Percentiles rank a stretch among this genome's conserved stretches.
These are phyloP conservation scores for Parietichytrium sp. DNA, from an alignment of 108 stramenopile genomes.

Conservation along the genomic window DNA sequence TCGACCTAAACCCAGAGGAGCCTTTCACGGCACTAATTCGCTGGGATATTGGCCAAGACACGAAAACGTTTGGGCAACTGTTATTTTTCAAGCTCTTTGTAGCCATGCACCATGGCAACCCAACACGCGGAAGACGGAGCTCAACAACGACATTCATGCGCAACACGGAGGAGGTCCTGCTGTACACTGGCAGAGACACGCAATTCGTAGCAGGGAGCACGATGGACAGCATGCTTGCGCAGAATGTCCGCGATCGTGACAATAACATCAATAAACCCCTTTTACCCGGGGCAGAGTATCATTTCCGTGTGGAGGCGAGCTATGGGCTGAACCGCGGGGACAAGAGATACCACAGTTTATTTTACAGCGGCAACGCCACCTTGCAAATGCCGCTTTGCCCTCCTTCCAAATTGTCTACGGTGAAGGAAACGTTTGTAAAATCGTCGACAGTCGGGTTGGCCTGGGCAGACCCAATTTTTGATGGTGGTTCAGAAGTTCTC, in stretches of 20 bases:
- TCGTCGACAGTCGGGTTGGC: background rate
- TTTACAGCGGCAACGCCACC: background rate
- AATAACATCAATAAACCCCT: too few species aligned
- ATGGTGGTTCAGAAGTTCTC: background rate
- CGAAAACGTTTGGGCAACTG: background rate
- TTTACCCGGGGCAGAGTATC: background rate
- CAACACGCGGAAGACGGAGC: background rate
- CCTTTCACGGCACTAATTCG: background rate
- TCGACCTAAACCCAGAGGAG: background rate
- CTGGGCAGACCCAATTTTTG: background rate
- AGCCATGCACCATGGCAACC: background rate
- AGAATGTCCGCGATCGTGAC: background rate
- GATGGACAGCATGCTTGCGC: background rate
- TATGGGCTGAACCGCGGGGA: slow-evolving; percentile 16
- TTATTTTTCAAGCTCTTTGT: background rate
- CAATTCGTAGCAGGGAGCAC: background rate
- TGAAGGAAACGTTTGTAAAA: background rate
- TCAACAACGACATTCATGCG: background rate
- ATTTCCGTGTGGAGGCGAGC: background rate
- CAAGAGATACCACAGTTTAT: background rate
- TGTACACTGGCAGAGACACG: background rate
- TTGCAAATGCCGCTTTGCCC: background rate
- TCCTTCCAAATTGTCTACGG: background rate
- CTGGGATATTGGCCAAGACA: background rate
- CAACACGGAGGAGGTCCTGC: background rate